A percentile compares a stretch with the other conserved stretches of the same genome.
Conservation (phyloP, 345 rosid genomes). For the Noccaea caerulescens region DNA sequence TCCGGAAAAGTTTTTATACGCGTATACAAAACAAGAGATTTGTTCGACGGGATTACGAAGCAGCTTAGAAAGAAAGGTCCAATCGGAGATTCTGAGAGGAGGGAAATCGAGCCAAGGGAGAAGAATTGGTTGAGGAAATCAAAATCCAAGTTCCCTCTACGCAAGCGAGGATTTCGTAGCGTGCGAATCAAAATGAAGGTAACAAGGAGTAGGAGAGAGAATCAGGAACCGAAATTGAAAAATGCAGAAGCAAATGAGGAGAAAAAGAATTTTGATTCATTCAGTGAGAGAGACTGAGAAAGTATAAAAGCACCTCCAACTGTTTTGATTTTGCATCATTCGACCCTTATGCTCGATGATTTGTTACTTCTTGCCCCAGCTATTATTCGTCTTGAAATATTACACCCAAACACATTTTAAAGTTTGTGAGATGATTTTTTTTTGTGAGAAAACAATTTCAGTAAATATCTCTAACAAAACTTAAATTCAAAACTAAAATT, state of each 20-base stretch:
- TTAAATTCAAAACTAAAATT: not conserved
- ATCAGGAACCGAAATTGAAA: not conserved
- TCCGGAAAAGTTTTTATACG: not conserved
- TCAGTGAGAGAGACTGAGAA: not conserved
- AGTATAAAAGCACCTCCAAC: not conserved
- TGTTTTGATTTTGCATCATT: slow-evolving; percentile 8
- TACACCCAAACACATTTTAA: not conserved
- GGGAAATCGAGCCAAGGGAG: not conserved
- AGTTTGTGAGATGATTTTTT: not conserved
- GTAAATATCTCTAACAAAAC: not conserved
- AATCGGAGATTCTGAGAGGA: slow-evolving; percentile 29
- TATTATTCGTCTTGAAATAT: not conserved
- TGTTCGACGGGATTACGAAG: not conserved
- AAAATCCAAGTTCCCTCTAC: not conserved
- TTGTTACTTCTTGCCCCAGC: not conserved
- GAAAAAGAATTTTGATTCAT: slow-evolving; percentile 5
- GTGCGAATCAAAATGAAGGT: not conserved
- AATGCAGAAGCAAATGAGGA: slow-evolving; percentile 15
- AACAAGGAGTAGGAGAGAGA: not conserved
- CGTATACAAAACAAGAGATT: not conserved
- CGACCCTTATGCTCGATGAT: not conserved
- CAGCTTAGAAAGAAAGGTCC: not conserved
- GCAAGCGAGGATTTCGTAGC: not conserved
- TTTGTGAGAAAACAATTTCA: not conserved
- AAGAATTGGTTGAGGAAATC: not conserved